Evolutionary conservation across 1,139 yeast species (phyloP), one percentile per base, ranked within the genome.

Genomic region (Debaryomyces psychrophilus): DNA sequence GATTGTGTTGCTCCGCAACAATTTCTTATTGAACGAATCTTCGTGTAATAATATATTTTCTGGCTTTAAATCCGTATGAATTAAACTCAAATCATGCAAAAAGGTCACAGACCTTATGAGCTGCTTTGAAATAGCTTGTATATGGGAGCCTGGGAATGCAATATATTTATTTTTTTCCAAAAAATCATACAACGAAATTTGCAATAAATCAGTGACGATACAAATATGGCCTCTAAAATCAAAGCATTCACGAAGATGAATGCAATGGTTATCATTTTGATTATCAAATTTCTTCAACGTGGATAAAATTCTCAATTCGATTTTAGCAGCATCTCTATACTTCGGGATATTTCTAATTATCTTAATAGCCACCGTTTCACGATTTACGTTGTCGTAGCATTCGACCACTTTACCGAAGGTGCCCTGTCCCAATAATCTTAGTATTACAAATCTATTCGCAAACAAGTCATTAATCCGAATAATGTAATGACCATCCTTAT

Each of bases 381-480:
- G 73, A 44, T 77, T 77, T 39, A 75, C 69, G 49, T 75, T 76
- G 58, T 85, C 92, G 52, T 70, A 70, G 43, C 90, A 87, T 56
- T 83, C 83, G 33, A 90, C 87, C 11, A 95, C 99, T 62, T 92
- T 93, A 15, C 99, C 99, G 71, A 93, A 95, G 0, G 99, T 95
- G 6, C 99, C 99, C 61, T 93, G 98, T 18, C 99, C 99, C 50
- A 95, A 71, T 44, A 90, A 71, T 46, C 84, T 77, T 29, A 79
- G 70, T 15, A 88, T 84, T 22, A 81, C 67, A 57, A 86, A 85
- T 43, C 95, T 73, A 54, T 85, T 81, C 27, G 92, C 86, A 64
- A 86, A 85, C 3, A 66, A 56, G 37, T 83, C 83, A 50, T 83
- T 82, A 11, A 76, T 67, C 46, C 74, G 80, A 33, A 87, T 83